Conservation (phyloP, 768 basidiomycete genomes). For the Calvatia gigantea region DNA sequence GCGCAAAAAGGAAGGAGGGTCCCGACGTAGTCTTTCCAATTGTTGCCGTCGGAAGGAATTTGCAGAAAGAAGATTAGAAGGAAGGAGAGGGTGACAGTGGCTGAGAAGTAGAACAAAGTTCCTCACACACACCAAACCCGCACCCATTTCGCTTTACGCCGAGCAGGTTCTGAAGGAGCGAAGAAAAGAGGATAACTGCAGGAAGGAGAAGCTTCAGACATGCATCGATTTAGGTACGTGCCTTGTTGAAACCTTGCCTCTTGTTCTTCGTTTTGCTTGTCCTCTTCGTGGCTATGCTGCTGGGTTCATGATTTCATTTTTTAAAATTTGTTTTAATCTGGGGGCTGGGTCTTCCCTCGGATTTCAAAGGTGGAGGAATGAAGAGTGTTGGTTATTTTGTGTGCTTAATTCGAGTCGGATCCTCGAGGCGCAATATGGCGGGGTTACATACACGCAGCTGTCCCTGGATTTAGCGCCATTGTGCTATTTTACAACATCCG, state of each 20-base stretch:
- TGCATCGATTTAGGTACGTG: conserved; percentile 11
- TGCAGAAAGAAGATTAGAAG: conserved; percentile 6
- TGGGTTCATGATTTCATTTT: not conserved
- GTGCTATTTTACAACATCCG: not conserved
- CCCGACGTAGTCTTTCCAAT: not conserved
- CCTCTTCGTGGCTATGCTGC: not conserved
- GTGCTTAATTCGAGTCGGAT: not conserved
- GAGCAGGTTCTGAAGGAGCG: not conserved
- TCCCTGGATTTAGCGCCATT: not conserved
- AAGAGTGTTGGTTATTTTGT: not conserved
- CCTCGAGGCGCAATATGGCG: not conserved
- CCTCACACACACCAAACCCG: not conserved
- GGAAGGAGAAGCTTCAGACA: not conserved
- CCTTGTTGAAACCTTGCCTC: not conserved
- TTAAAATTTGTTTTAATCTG: not conserved
- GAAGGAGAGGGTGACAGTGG: conserved; percentile 2
- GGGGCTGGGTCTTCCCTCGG: not conserved
- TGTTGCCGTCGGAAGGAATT: conserved; percentile 1
- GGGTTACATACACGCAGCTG: not conserved
- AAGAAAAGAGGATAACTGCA: not conserved
- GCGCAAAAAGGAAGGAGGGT: conserved; percentile 7
- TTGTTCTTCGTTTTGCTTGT: not conserved
- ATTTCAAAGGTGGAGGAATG: not conserved
- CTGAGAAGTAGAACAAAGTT: conserved; percentile 6
- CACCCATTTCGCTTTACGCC: not conserved